A percentile compares a stretch with the other conserved stretches of the same genome.
Evolutionary conservation across 2,329 filamentous ascomycete genomes (phyloP).

Genomic region (Talaromyces amestolkiae): DNA sequence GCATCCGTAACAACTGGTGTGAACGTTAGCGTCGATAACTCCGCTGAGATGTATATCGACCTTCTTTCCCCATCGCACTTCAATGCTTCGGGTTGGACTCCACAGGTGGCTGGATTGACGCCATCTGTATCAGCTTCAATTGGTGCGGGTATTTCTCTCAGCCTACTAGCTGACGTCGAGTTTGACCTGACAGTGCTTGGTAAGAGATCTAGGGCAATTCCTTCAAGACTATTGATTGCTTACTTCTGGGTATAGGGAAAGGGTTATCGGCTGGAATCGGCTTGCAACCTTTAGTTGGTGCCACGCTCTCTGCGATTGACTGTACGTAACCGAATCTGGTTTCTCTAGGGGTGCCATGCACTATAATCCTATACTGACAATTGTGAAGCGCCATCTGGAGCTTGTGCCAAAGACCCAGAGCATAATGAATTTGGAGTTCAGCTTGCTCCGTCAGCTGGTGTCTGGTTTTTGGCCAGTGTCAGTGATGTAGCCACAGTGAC

Average conservation of each 20-base stretch:
- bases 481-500: slow-evolving; percentile 8
- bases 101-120: slow-evolving; percentile 1
- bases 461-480: background rate
- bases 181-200: slow-evolving; percentile 13
- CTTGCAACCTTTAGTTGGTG: slow-evolving; percentile 9
- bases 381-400: slow-evolving; percentile 9
- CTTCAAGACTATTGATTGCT: background rate
- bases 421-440: slow-evolving; percentile 14
- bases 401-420: slow-evolving; percentile 8
- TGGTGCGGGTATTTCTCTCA: slow-evolving; percentile 8
- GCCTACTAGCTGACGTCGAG: slow-evolving; percentile 12
- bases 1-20: slow-evolving; percentile 24
- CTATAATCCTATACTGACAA: background rate
- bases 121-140: slow-evolving; percentile 9
- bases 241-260: background rate
- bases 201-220: background rate
- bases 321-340: background rate
- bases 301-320: slow-evolving; percentile 11
- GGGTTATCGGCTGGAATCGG: slow-evolving; percentile 15
- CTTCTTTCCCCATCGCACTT: slow-evolving; percentile 19
- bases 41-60: slow-evolving; percentile 24
- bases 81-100: background rate
- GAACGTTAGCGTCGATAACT: slow-evolving; percentile 22
- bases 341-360: background rate
- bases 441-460: slow-evolving; percentile 12